Evolutionary conservation across 192 early-diverging fungal species (phyloP).

Genomic region (Endogone sp.): DNA sequence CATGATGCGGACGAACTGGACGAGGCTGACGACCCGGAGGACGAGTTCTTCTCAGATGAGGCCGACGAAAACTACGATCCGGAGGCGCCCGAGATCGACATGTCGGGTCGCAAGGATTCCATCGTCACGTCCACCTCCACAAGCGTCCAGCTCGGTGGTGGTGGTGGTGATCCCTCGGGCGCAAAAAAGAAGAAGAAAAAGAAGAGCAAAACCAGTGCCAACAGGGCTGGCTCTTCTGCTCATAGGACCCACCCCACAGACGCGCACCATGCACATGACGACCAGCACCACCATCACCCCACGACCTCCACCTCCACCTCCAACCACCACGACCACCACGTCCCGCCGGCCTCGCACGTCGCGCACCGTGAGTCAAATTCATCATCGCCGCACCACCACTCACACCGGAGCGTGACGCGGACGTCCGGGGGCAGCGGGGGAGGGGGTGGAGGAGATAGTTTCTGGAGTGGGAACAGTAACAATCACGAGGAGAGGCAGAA

Average conservation of each 20-base stretch:
- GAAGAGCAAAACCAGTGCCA: conserved; percentile 23
- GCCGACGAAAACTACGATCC: conserved; percentile 38
- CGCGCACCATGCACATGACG: conserved; percentile 10
- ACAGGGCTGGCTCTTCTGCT: not conserved
- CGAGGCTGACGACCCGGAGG: conserved; percentile 32
- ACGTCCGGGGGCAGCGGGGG: too few species aligned
- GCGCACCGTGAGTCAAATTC: conserved; percentile 16
- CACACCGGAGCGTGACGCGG: conserved; percentile 20
- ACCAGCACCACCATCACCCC: conserved; percentile 4
- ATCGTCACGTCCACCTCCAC: conserved; percentile 9
- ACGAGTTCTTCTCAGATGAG: conserved; percentile 42
- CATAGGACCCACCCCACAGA: conserved; percentile 1
- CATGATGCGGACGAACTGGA: conserved; percentile 1
- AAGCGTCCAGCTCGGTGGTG: not conserved
- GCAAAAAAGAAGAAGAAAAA: conserved; percentile 54
- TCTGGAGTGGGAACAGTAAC: conserved; percentile 64
- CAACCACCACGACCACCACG: conserved; percentile 13
- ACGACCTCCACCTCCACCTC: conserved; percentile 1
- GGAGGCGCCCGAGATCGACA: conserved; percentile 29
- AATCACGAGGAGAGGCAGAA: conserved; percentile 73
- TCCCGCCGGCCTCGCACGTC: conserved; percentile 10
- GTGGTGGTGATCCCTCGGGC: conserved; percentile 21
- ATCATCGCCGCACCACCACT: conserved; percentile 15
- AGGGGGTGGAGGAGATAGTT: conserved; percentile 28
- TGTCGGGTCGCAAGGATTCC: conserved; percentile 12